Evolutionary conservation across 768 basidiomycete species (phyloP).

Genomic region (Rhodotorula diobovata): DNA sequence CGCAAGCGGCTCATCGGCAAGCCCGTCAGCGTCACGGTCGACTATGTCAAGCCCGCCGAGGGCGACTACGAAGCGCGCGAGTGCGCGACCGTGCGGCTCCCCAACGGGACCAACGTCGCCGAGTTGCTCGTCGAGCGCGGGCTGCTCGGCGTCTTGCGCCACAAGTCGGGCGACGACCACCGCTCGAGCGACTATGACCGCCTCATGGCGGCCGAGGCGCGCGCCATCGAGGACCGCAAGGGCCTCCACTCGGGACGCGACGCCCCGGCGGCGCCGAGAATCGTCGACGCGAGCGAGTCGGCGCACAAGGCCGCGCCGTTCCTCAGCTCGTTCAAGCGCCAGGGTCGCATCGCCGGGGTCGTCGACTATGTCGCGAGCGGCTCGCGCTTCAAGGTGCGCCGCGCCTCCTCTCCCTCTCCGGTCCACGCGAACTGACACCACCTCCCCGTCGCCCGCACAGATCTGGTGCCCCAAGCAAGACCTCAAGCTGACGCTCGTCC

Average conservation of each 20-base stretch:
- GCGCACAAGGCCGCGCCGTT: constrained; percentile 55
- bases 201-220: constrained; percentile 88
- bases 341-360: constrained; percentile 73
- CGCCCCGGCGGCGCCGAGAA: constrained; percentile 63
- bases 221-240: constrained; percentile 56
- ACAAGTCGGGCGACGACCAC: constrained; percentile 88
- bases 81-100: constrained; percentile 64
- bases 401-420: constrained; percentile 45
- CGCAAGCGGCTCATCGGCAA: constrained; percentile 90
- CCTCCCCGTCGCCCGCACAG: not conserved
- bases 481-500: constrained; percentile 84
- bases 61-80: constrained; percentile 92
- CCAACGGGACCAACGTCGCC: constrained; percentile 63
- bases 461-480: constrained; percentile 52
- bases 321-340: constrained; percentile 83
- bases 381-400: constrained; percentile 90
- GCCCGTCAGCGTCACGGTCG: constrained; percentile 59
- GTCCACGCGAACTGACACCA: constrained; percentile 42
- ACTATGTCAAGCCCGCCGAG: constrained; percentile 84
- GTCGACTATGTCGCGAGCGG: constrained; percentile 93
- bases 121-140: constrained; percentile 93
- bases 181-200: constrained; percentile 92
- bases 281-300: constrained; percentile 86
- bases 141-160: constrained; percentile 78
- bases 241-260: constrained; percentile 95